Conservation (phyloP, 352 stramenopile species). For the Phytophthora sansomeana region DNA sequence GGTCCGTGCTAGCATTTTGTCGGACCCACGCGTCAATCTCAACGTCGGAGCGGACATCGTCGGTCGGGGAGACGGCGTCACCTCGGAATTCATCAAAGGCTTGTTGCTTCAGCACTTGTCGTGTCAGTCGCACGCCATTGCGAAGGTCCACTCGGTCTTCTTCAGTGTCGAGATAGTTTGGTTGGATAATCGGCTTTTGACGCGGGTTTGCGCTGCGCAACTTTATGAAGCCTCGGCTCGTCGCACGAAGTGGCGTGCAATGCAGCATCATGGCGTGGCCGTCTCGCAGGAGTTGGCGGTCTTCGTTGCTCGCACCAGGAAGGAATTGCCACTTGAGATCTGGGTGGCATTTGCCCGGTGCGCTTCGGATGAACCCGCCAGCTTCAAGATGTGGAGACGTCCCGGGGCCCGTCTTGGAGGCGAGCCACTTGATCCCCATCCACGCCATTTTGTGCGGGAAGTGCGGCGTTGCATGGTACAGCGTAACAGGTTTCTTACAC, state of each 20-base stretch:
- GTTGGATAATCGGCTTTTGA: conserved; percentile 76
- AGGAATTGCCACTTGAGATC: conserved; percentile 91
- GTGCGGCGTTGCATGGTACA: conserved; percentile 80
- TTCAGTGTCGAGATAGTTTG: conserved; percentile 83
- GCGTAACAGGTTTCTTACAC: conserved; percentile 84
- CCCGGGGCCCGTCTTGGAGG: conserved; percentile 58
- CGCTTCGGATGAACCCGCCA: conserved; percentile 67
- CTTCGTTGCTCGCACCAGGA: conserved; percentile 54
- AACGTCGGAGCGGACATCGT: conserved; percentile 56
- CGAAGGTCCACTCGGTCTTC: conserved; percentile 78
- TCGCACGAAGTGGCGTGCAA: conserved; percentile 84
- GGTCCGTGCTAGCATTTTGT: conserved; percentile 79
- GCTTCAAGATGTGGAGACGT: conserved; percentile 82
- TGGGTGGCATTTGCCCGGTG: conserved; percentile 67
- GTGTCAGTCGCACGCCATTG: conserved; percentile 70
- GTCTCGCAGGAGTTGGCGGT: conserved; percentile 29
- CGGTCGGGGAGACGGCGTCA: conserved; percentile 69
- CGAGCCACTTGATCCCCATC: conserved; percentile 81
- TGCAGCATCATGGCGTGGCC: conserved; percentile 84
- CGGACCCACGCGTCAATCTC: conserved; percentile 86
- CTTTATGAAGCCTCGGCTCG: conserved; percentile 79
- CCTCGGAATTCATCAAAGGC: conserved; percentile 81
- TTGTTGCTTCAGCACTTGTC: conserved; percentile 85
- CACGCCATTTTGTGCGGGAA: conserved; percentile 78
- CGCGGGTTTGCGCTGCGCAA: conserved; percentile 71